Conservation (phyloP, 768 basidiomycete genomes). For the Hericium erinaceus region DNA sequence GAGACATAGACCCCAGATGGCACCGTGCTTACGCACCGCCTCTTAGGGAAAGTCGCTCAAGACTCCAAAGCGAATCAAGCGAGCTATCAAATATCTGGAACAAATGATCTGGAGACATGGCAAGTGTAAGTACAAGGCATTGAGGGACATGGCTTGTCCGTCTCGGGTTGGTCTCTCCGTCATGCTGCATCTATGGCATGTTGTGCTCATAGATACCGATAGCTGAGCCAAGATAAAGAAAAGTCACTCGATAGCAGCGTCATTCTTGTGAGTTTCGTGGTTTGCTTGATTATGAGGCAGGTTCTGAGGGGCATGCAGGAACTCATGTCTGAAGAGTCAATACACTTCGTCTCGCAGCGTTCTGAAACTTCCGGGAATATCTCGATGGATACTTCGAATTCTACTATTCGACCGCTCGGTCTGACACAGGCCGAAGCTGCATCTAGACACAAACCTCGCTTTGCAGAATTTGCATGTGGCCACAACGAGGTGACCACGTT, state of each 20-base stretch:
- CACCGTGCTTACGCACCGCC: not conserved
- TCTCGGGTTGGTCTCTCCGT: constrained; percentile 46
- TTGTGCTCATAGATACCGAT: not conserved
- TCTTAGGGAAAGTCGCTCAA: constrained; percentile 30
- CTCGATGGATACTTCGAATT: constrained; percentile 38
- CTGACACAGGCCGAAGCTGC: constrained; percentile 34
- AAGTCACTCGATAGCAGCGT: constrained; percentile 47
- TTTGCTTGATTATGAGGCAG: not conserved
- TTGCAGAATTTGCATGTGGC: constrained; percentile 66
- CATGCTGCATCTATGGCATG: no score
- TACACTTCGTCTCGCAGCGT: constrained; percentile 46
- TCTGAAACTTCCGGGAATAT: constrained; percentile 26
- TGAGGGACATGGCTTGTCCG: constrained; percentile 60
- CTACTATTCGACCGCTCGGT: constrained; percentile 25
- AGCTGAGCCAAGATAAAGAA: constrained; percentile 33
- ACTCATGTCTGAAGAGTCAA: constrained; percentile 62
- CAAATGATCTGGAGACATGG: constrained; percentile 57
- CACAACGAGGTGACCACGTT: constrained; percentile 44
- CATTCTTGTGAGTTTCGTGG: constrained; percentile 41
- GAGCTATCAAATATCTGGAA: constrained; percentile 42
- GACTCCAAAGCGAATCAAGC: constrained; percentile 68
- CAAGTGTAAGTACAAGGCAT: constrained; percentile 59
- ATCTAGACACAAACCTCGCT: constrained; percentile 53
- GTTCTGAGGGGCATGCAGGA: constrained; percentile 35
- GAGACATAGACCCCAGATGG: no score